Evolutionary conservation across 768 basidiomycete genomes (phyloP).

Genomic region (Russula dissimulans): DNA sequence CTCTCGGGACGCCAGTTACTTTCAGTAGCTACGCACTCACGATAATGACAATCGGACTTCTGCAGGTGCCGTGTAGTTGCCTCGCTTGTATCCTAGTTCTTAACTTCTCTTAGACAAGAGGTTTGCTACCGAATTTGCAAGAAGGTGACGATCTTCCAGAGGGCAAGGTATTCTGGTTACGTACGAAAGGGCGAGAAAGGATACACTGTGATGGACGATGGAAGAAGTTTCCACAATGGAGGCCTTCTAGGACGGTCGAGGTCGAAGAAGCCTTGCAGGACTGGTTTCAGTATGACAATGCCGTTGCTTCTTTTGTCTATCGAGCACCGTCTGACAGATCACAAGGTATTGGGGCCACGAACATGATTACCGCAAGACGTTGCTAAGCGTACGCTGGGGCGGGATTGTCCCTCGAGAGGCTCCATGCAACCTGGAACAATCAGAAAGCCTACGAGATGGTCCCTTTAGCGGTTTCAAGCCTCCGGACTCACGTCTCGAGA

Average conservation of each 20-base stretch:
- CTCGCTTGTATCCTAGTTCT: neutral
- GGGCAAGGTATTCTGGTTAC: constrained; percentile 28
- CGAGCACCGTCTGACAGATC: neutral
- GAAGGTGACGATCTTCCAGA: constrained; percentile 23
- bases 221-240: constrained; percentile 2
- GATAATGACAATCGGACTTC: constrained; percentile 50
- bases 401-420: constrained; percentile 27
- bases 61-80: constrained; percentile 37
- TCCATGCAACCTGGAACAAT: constrained; percentile 1
- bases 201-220: constrained; percentile 14
- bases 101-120: constrained; percentile 29
- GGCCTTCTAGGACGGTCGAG: neutral
- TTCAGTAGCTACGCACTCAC: constrained; percentile 57
- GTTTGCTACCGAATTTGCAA: constrained; percentile 47
- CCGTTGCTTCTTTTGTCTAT: neutral
- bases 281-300: neutral
- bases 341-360: constrained; percentile 38
- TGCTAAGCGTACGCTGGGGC: constrained; percentile 35
- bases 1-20: constrained; percentile 22
- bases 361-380: constrained; percentile 27
- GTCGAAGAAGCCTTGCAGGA: constrained; percentile 12
- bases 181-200: constrained; percentile 8
- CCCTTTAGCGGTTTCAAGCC: constrained; percentile 12
- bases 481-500: neutral
- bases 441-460: neutral